Evolutionary conservation across 371 early-diverging fungal genomes (phyloP).

Genomic region (Phascolomyces articulosus): DNA sequence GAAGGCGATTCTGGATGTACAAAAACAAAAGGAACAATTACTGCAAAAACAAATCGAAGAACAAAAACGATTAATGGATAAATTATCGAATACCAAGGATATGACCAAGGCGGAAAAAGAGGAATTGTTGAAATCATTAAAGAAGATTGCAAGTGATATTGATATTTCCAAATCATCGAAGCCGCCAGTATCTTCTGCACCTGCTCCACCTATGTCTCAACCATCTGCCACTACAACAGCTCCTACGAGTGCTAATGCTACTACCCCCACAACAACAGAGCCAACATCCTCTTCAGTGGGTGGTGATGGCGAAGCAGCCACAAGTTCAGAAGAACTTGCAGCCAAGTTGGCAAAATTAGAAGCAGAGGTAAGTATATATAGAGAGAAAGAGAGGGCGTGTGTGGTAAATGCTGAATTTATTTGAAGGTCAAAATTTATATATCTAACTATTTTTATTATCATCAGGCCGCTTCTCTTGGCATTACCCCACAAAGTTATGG

Average conservation of each 20-base stretch:
- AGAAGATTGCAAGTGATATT: conserved; percentile 39
- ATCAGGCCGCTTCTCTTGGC: conserved; percentile 38
- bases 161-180: conserved; percentile 19
- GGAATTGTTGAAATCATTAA: conserved; percentile 48
- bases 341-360: conserved; percentile 67
- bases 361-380: conserved; percentile 56
- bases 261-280: background rate
- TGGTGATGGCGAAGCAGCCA: too few species aligned
- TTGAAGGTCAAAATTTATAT: too few species aligned
- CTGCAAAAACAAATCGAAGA: conserved; percentile 58
- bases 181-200: conserved; percentile 19
- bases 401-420: background rate
- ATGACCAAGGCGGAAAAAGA: conserved; percentile 56
- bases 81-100: conserved; percentile 48
- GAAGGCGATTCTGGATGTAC: conserved; percentile 58
- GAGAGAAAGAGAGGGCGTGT: background rate
- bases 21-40: conserved; percentile 59
- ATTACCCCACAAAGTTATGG: conserved; percentile 22
- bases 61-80: conserved; percentile 60
- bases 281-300: too few species aligned
- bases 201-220: background rate
- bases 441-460: conserved; percentile 3
- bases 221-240: background rate
- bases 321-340: conserved; percentile 31
- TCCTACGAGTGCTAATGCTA: background rate